Percentiles rank a stretch among this genome's conserved stretches.
Conservation (phyloP, 164 flowering plant species). For the Chloranthus sessilifolius region DNA sequence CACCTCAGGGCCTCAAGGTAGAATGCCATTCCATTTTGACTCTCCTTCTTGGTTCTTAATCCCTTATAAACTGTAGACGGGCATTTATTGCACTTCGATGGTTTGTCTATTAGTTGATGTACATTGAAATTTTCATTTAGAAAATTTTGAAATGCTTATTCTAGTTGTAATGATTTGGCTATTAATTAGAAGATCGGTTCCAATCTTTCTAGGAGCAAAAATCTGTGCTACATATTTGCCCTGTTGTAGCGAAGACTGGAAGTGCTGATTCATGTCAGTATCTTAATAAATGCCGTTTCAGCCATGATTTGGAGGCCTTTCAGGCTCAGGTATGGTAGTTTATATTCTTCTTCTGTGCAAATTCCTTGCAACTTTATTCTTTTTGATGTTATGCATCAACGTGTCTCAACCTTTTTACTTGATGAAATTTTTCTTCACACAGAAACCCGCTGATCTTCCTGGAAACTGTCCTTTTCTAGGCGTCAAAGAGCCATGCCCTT, state of each 20-base stretch:
- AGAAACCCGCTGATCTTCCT: slow-evolving; percentile 81
- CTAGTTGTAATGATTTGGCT: neutral
- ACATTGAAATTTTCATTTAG: neutral
- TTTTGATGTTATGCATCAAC: too few relatives aligned
- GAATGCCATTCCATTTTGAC: too few relatives aligned
- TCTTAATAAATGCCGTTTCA: slow-evolving; percentile 62
- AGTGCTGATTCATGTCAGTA: slow-evolving; percentile 55
- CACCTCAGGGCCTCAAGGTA: too few relatives aligned
- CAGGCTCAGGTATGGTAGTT: slow-evolving; percentile 49
- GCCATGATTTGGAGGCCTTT: slow-evolving; percentile 87
- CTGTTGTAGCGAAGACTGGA: slow-evolving; percentile 69
- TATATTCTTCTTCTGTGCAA: neutral
- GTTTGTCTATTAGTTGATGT: too few relatives aligned
- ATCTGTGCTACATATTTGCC: slow-evolving; percentile 59
- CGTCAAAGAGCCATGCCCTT: slow-evolving; percentile 59
- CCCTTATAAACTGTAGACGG: too few relatives aligned
- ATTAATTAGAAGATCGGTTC: neutral
- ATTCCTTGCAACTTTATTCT: neutral
- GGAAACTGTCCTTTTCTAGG: slow-evolving; percentile 75
- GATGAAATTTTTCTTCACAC: slow-evolving; percentile 10
- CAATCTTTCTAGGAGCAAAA: slow-evolving; percentile 51
- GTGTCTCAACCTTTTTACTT: neutral
- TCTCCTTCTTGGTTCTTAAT: too few relatives aligned
- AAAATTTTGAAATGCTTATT: neutral
- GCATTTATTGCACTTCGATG: too few relatives aligned